Conservation (phyloP, 192 early-diverging fungal genomes). For the Coemansia sp. region DNA sequence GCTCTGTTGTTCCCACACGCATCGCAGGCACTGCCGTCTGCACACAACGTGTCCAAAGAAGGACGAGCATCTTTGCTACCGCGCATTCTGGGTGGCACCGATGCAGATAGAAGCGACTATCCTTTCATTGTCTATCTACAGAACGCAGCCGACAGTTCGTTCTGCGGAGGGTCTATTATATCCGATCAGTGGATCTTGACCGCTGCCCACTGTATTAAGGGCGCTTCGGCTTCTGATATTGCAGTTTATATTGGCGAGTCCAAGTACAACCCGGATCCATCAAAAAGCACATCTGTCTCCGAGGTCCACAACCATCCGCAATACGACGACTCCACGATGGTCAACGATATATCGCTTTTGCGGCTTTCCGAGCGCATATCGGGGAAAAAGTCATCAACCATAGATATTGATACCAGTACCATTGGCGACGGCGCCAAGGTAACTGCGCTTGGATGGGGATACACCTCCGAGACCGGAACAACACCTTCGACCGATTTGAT, state of each 20-base stretch:
- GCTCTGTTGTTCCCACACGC: not conserved
- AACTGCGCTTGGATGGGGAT: slow-evolving; percentile 53
- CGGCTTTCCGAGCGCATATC: slow-evolving; percentile 21
- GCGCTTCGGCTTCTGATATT: slow-evolving; percentile 20
- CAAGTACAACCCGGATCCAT: slow-evolving; percentile 33
- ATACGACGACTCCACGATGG: slow-evolving; percentile 49
- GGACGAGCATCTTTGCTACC: slow-evolving; percentile 13
- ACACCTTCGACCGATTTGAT: slow-evolving; percentile 37
- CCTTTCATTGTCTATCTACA: slow-evolving; percentile 52
- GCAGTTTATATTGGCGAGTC: slow-evolving; percentile 34
- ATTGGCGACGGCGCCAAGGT: slow-evolving; percentile 43
- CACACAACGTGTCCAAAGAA: not conserved
- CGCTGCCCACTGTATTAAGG: slow-evolving; percentile 57
- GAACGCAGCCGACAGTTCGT: slow-evolving; percentile 29
- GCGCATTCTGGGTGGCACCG: slow-evolving; percentile 54
- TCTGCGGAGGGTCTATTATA: slow-evolving; percentile 55
- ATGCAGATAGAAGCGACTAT: slow-evolving; percentile 32
- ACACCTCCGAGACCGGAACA: slow-evolving; percentile 27
- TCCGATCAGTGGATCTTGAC: slow-evolving; percentile 52
- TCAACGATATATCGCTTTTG: slow-evolving; percentile 55
- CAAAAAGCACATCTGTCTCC: slow-evolving; percentile 23
- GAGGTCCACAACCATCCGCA: slow-evolving; percentile 49
- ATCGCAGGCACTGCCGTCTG: slow-evolving; percentile 9
- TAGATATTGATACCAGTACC: slow-evolving; percentile 19
- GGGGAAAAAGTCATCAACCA: slow-evolving; percentile 17